Evolutionary conservation across 805 yeast genomes (phyloP).

Genomic region (Starmerella bombicola): DNA sequence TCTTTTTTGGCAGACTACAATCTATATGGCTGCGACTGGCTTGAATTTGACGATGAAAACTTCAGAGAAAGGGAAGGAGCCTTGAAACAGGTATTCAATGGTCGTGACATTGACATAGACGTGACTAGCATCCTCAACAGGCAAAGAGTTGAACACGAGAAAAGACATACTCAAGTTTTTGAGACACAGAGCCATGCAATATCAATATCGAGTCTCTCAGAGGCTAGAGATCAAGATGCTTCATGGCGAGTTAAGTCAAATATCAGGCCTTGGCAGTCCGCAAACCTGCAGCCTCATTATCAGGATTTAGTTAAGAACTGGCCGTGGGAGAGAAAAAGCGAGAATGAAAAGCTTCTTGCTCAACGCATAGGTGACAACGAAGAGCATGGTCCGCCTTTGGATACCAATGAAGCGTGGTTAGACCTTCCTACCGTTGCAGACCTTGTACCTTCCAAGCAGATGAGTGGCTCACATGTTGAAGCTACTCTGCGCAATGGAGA

Average conservation of each 20-base stretch:
- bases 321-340: slow-evolving; percentile 14
- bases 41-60: slow-evolving; percentile 30
- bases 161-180: slow-evolving; percentile 40
- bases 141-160: slow-evolving; percentile 29
- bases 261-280: slow-evolving; percentile 8
- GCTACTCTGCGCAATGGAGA: too few species aligned
- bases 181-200: slow-evolving; percentile 3
- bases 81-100: slow-evolving; percentile 39
- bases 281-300: slow-evolving; percentile 6
- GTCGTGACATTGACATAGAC: slow-evolving; percentile 59
- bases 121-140: slow-evolving; percentile 54
- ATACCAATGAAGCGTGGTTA: not conserved
- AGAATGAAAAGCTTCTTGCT: not conserved
- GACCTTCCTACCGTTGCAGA: slow-evolving; percentile 8
- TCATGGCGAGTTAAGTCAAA: slow-evolving; percentile 9
- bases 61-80: not conserved
- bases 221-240: slow-evolving; percentile 12
- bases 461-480: too few species aligned
- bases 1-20: slow-evolving; percentile 80
- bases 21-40: slow-evolving; percentile 73
- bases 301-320: slow-evolving; percentile 9
- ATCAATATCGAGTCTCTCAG: slow-evolving; percentile 16
- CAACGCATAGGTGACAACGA: slow-evolving; percentile 1
- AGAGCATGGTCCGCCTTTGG: not conserved
- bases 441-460: slow-evolving; percentile 4